Evolutionary conservation across 495 filamentous ascomycete species (phyloP), one percentile per base, ranked within the genome.

Genomic region (Penicillium goetzii): DNA sequence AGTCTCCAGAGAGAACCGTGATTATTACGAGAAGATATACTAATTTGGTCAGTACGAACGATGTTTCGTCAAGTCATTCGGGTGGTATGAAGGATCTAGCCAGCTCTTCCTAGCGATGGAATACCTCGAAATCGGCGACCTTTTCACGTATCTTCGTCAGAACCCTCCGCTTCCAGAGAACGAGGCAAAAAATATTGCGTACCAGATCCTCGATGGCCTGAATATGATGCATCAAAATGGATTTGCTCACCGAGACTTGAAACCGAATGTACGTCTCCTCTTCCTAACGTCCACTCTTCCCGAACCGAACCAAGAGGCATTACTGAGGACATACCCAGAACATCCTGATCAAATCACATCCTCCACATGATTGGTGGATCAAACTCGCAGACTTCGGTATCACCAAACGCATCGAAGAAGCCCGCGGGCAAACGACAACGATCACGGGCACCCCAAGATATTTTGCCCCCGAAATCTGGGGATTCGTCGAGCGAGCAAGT

Each of bases 191-290:
- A 53, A 71, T 5, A 77, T 84, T 17, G 56, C 70, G 1, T 65
- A 55, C 5, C 82, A 85, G 60, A 49, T 85, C 4, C 64, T 84
- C 0, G 77, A 81, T 49, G 82, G 76, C 1, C 64, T 85, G 11
- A 34, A 56, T 5, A 68, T 78, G 33, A 82, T 85, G 79, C 83
- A 85, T 64, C 56, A 69, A n/a, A 74, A 82, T 43, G 68, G 66
- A 0, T 85, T 80, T 65, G 72, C 75, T 11, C 83, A 85, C 58
- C 62, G 83, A 15, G 83, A 85, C 64, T 47, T 84, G 4, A 85
- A 85, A 64, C 84, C 83, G 14, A 65, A 73, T 28, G 80, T 80
- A 70, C 49, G 76, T 63, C 61, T 61, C 17, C n/a, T 12, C 28
- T 14, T 11, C 10, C 34, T 36, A 36, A 36, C 8, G 30, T 32